phyloP scores from a whole-genome alignment of 1,284 basidiomycete species.

The Malassezia sympodialis region DNA sequence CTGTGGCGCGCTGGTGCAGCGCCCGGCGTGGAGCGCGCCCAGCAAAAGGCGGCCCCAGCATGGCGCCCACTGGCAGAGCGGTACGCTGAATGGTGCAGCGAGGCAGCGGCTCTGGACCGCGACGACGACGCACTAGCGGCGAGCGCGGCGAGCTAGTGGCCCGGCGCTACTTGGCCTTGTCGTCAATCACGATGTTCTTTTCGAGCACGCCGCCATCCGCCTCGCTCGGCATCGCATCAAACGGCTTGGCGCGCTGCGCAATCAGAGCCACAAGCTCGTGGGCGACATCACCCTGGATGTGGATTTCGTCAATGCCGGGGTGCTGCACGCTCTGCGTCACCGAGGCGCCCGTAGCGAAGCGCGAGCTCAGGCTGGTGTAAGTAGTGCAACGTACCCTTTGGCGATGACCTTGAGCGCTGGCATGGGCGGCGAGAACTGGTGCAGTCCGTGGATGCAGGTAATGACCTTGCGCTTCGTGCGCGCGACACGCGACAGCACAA shows the following conservation, averaged over 20 bases:
- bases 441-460: conserved; percentile 37
- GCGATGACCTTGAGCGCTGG: conserved; percentile 42
- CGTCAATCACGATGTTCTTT: conserved; percentile 40
- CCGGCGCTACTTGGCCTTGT: conserved; percentile 30
- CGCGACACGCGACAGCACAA: conserved; percentile 38
- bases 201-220: conserved; percentile 30
- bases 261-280: conserved; percentile 39
- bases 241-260: conserved; percentile 34
- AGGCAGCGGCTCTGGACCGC: background rate
- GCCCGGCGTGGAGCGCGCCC: background rate
- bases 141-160: background rate
- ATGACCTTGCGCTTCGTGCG: conserved; percentile 46
- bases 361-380: conserved; percentile 29
- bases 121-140: background rate
- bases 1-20: conserved; percentile 14
- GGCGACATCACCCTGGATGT: conserved; percentile 46
- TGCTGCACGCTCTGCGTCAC: conserved; percentile 41
- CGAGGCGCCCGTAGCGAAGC: conserved; percentile 45
- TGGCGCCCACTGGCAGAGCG: conserved; percentile 10
- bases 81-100: background rate
- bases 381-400: conserved; percentile 33
- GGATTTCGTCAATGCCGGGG: conserved; percentile 43
- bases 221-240: conserved; percentile 38
- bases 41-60: conserved; percentile 3
- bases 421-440: conserved; percentile 42